Percentiles rank a stretch among this genome's conserved stretches.
These are phyloP conservation scores for Hymenoscyphus occultus DNA, from an alignment of 2,329 filamentous ascomycete genomes.

Conservation along the genomic window DNA sequence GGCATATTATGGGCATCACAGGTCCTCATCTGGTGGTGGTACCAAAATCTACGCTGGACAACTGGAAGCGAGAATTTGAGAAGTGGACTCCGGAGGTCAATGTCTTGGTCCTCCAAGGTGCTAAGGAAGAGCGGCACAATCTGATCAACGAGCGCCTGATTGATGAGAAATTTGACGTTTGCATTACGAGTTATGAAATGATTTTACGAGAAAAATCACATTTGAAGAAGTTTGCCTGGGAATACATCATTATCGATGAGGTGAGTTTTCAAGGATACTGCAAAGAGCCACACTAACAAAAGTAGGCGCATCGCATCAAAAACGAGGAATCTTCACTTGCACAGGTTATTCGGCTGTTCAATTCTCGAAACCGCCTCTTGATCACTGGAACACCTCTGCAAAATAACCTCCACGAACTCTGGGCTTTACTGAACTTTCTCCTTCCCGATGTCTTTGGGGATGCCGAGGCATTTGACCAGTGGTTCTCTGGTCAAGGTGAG, in stretches of 20 bases:
- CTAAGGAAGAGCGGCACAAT: conserved; percentile 85
- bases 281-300: conserved; percentile 16
- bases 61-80: conserved; percentile 94
- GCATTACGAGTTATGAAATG: conserved; percentile 99
- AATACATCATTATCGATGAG: conserved; percentile 99
- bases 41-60: conserved; percentile 95
- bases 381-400: conserved; percentile 97
- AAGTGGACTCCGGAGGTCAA: conserved; percentile 96
- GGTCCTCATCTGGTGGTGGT: conserved; percentile 91
- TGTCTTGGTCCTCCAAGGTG: conserved; percentile 88
- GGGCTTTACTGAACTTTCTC: conserved; percentile 95
- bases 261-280: conserved; percentile 32
- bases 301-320: conserved; percentile 85
- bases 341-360: conserved; percentile 94
- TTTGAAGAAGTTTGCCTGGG: conserved; percentile 97
- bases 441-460: conserved; percentile 98
- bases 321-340: conserved; percentile 97
- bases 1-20: conserved; percentile 83
- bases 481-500: conserved; percentile 87
- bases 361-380: conserved; percentile 88
- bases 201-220: conserved; percentile 92
- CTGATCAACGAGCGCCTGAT: conserved; percentile 90
- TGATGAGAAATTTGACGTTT: conserved; percentile 95
- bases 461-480: conserved; percentile 93
- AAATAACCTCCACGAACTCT: conserved; percentile 96